A percentile compares a stretch with the other conserved stretches of the same genome.
phyloP scores from a whole-genome alignment of 331 rosid species.

The Acacia pycnantha region DNA sequence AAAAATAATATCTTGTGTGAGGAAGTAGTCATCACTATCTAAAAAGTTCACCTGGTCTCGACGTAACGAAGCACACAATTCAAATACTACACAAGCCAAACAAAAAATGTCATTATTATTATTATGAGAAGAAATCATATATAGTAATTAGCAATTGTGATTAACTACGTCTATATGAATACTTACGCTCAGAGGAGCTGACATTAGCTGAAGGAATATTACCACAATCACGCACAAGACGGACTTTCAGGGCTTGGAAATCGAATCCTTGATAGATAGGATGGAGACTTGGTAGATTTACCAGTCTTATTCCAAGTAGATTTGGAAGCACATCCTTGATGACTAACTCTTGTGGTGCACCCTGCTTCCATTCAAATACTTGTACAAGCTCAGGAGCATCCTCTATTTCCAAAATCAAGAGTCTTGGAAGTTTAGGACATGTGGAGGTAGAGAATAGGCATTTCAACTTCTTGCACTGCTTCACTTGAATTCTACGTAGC shows the following conservation, averaged over 20 bases:
- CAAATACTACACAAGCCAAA: not conserved
- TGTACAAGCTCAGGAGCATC: not conserved
- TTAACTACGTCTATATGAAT: not conserved
- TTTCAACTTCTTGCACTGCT: not conserved
- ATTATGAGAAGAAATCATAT: not conserved
- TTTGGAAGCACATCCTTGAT: not conserved
- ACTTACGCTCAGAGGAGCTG: no score
- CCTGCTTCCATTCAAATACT: not conserved
- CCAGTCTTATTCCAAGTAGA: not conserved
- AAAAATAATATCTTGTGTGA: accelerated
- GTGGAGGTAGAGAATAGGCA: not conserved
- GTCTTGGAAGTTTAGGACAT: not conserved
- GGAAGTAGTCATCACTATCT: no score
- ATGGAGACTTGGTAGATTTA: not conserved
- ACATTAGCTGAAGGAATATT: not conserved
- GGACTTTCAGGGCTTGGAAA: not conserved
- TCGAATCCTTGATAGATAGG: not conserved
- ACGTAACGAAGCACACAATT: not conserved
- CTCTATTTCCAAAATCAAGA: not conserved
- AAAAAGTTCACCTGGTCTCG: no score
- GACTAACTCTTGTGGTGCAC: not conserved
- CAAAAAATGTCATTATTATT: not conserved
- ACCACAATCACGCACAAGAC: not conserved
- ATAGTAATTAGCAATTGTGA: not conserved
- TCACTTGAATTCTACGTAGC: not conserved